Conservation (phyloP, 192 early-diverging fungal species). For the Pecoramyces ruminantium region DNA sequence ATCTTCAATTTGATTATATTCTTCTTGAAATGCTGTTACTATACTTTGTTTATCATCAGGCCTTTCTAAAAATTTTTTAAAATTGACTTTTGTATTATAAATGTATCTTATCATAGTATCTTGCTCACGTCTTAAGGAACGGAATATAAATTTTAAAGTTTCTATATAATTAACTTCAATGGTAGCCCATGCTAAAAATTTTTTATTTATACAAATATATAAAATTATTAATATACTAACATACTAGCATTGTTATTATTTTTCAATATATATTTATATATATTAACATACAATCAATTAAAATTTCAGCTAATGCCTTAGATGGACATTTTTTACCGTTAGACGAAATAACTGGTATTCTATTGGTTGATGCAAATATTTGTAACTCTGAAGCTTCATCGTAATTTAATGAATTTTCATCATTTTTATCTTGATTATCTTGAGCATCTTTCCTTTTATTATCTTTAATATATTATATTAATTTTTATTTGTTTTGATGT, state of each 20-base stretch:
- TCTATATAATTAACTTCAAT: conserved; percentile 34
- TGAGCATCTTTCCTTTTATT: background rate
- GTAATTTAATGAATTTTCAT: background rate
- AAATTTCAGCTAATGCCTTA: conserved; percentile 25
- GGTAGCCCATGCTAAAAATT: conserved; percentile 28
- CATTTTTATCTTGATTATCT: background rate
- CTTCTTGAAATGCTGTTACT: conserved; percentile 28
- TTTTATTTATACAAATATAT: background rate
- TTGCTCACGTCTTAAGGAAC: conserved; percentile 29
- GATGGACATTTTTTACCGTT: conserved; percentile 28
- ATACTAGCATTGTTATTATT: conserved; percentile 4
- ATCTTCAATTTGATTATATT: conserved; percentile 39
- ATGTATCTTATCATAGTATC: conserved; percentile 28
- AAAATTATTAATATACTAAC: too few species aligned
- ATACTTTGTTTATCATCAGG: conserved; percentile 37
- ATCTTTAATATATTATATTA: background rate
- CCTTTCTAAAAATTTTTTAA: conserved; percentile 25
- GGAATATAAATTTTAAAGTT: conserved; percentile 34
- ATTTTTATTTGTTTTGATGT: too few species aligned
- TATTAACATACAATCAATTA: conserved; percentile 20
- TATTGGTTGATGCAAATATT: background rate
- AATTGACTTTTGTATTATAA: conserved; percentile 29
- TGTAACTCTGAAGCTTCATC: background rate
- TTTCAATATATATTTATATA: background rate
- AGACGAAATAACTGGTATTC: conserved; percentile 1